These are phyloP conservation scores for Kingdonia uniflora DNA, from an alignment of 164 flowering plant genomes.

Conservation along the genomic window DNA sequence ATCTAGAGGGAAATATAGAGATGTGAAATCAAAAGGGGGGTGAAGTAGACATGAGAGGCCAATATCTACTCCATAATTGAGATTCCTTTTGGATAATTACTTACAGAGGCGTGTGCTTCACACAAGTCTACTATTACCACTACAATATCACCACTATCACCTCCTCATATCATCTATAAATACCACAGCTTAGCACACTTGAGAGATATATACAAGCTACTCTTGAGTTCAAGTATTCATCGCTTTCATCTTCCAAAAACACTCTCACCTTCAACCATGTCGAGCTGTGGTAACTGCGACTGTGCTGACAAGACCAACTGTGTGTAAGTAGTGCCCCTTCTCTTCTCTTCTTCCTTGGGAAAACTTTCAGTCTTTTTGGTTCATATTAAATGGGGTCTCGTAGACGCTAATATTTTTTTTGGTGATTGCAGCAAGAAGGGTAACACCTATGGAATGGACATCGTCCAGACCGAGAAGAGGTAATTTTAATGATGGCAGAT, in stretches of 20 bases:
- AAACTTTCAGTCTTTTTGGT: not conserved
- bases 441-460: slow-evolving; percentile 27
- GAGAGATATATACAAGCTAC: not conserved
- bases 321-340: slow-evolving; percentile 18
- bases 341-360: not conserved
- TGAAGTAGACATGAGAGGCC: slow-evolving; percentile 43
- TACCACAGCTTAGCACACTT: slow-evolving; percentile 4
- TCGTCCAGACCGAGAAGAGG: slow-evolving; percentile 48
- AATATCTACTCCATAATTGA: slow-evolving; percentile 19
- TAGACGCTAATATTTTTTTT: not conserved
- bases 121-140: not conserved
- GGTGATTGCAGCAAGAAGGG: slow-evolving; percentile 58
- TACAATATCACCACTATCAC: not conserved
- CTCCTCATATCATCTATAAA: slow-evolving; percentile 18
- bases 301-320: slow-evolving; percentile 75
- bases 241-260: not conserved
- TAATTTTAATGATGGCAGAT: slow-evolving; percentile 11
- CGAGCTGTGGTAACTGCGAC: slow-evolving; percentile 65
- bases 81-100: slow-evolving; percentile 14
- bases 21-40: not conserved
- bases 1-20: not conserved
- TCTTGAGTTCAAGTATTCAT: not conserved
- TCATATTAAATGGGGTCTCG: too few species aligned
- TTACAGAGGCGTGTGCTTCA: slow-evolving; percentile 26
- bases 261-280: slow-evolving; percentile 29